Evolutionary conservation across 805 yeast genomes (phyloP), one percentile per base, ranked within the genome.

Genomic region (Cyberlindnera galapagoensis): DNA sequence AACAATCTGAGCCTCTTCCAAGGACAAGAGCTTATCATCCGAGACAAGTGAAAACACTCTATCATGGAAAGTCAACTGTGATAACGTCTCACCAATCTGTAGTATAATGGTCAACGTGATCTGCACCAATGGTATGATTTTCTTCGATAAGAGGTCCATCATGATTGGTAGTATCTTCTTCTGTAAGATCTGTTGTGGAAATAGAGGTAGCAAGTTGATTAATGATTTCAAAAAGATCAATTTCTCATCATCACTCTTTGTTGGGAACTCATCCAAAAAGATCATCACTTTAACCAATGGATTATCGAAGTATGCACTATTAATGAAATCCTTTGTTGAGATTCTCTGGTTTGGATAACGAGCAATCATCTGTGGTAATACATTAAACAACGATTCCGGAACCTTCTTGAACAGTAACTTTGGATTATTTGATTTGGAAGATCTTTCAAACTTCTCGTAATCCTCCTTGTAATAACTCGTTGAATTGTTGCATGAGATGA

Each of bases 231-330:
- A 63, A 50, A 86, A 86, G 1, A 74, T 62, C 16, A 71, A 54
- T 46, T 80, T 80, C 36, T 90, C 97, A 12, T 67, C 68, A 6
- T 65, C 61, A 3, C 78, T 60, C 44, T 82, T 80, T 1, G 95
- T 82, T 8, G 87, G 74, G 40, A 84, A 77, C 35, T 83, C 92
- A 50, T 90, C 97, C 27, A 90, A 56, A 45, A 81, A 79, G 54
- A 80, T 75, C 63, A 90, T 67, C 3, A 94, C 79, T 48, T 81
- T 80, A 31, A 90, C 75, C 30, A 87, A 61, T 31, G 90, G 84
- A 42, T 86, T 88, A 57, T 85, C 82, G 57, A 88, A 90, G 45
- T 74, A 83, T 22, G 69, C 74, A 8, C 86, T 74, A 9, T 74
- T 71, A n/a, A 82, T 69, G 39, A 92, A 71, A 30, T 76, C 80